Evolutionary conservation across 2,329 filamentous ascomycete species (phyloP).

Genomic region (Aspergillus niger): DNA sequence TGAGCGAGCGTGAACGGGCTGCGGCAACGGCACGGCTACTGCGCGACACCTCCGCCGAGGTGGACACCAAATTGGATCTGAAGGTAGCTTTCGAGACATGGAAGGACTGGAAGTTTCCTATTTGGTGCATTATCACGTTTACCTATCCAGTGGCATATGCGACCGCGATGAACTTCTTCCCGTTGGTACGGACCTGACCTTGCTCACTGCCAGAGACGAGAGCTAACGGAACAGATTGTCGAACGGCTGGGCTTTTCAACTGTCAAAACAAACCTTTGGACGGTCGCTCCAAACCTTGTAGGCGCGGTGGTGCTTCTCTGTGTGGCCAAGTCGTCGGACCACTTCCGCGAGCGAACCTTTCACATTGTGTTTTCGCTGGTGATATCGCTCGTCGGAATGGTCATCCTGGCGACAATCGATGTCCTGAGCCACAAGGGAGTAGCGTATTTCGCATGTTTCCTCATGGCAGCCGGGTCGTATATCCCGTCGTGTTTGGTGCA

Average conservation of each 20-base stretch:
- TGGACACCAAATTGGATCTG: conserved; percentile 42
- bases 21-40: conserved; percentile 49
- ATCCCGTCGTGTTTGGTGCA: conserved; percentile 53
- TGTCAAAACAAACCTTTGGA: conserved; percentile 53
- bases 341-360: conserved; percentile 49
- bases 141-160: conserved; percentile 54
- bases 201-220: neutral
- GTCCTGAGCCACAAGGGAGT: conserved; percentile 45
- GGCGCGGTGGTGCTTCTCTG: conserved; percentile 50
- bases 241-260: conserved; percentile 47
- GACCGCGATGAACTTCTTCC: conserved; percentile 51
- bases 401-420: conserved; percentile 50
- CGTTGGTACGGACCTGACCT: conserved; percentile 31
- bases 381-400: conserved; percentile 47
- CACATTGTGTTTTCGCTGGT: conserved; percentile 47
- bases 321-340: conserved; percentile 50
- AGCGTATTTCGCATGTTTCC: conserved; percentile 55
- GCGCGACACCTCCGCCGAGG: conserved; percentile 47
- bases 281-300: conserved; percentile 52
- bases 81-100: conserved; percentile 48
- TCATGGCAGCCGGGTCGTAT: conserved; percentile 49
- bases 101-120: conserved; percentile 46
- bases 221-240: conserved; percentile 37
- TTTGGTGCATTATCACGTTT: conserved; percentile 51
- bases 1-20: conserved; percentile 36